These are phyloP conservation scores for Setaria viridis DNA, from an alignment of 202 grass and related monocot species.

Conservation along the genomic window DNA sequence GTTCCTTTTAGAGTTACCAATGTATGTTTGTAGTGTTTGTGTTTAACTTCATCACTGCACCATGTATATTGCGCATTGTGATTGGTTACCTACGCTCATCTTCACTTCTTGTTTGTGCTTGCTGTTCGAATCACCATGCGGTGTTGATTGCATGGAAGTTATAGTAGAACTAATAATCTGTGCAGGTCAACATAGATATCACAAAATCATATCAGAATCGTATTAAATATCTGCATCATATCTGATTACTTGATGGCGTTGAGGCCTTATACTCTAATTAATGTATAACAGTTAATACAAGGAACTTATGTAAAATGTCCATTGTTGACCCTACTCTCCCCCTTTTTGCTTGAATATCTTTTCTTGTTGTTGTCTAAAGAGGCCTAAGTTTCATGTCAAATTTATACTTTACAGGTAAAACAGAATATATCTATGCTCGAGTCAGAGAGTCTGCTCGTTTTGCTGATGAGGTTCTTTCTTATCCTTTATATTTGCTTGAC, in stretches of 20 bases:
- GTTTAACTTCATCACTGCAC: neutral
- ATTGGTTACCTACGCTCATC: conserved; percentile 7
- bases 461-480: conserved; percentile 74
- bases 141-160: neutral
- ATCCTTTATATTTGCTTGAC: conserved; percentile 29
- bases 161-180: neutral
- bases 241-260: neutral
- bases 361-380: conserved; percentile 18
- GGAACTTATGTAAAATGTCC: neutral
- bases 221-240: conserved; percentile 7
- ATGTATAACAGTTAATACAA: neutral
- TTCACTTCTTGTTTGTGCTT: conserved; percentile 33
- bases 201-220: neutral
- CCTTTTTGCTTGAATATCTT: conserved; percentile 6
- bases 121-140: conserved; percentile 15
- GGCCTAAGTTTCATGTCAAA: conserved; percentile 19
- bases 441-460: conserved; percentile 72
- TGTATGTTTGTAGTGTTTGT: neutral
- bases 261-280: conserved; percentile 8
- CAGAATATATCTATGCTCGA: conserved; percentile 84
- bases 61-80: neutral
- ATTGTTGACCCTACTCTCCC: neutral
- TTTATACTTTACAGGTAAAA: conserved; percentile 73
- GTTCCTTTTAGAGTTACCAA: conserved; percentile 14
- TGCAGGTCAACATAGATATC: neutral